Conservation (phyloP, 805 yeast species). For the Candida sanyiensis region DNA sequence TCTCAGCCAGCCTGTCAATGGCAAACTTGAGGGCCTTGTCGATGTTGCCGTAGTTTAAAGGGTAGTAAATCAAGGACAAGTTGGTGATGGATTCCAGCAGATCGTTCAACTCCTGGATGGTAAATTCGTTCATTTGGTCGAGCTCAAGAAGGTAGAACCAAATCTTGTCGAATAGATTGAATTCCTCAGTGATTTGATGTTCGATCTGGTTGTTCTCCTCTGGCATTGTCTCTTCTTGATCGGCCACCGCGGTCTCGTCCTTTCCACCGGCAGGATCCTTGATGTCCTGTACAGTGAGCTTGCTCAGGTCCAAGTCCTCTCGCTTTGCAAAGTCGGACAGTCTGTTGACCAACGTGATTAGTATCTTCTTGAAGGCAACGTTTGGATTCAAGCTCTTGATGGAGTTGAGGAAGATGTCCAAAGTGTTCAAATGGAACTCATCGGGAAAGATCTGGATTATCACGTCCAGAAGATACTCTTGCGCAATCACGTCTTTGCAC, state of each 20-base stretch:
- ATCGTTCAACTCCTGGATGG: slow-evolving; percentile 57
- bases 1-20: slow-evolving; percentile 31
- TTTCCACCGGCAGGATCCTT: not conserved
- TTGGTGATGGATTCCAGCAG: slow-evolving; percentile 62
- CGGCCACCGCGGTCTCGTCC: slow-evolving; percentile 1
- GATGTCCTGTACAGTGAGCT: slow-evolving; percentile 19
- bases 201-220: slow-evolving; percentile 7
- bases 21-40: slow-evolving; percentile 59
- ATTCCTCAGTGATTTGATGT: not conserved
- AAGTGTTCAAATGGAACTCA: slow-evolving; percentile 74
- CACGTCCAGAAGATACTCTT: slow-evolving; percentile 85
- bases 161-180: slow-evolving; percentile 53
- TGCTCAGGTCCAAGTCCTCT: slow-evolving; percentile 26
- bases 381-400: slow-evolving; percentile 62
- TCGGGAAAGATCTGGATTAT: slow-evolving; percentile 93
- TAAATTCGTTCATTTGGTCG: slow-evolving; percentile 51
- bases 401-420: slow-evolving; percentile 60
- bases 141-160: slow-evolving; percentile 59
- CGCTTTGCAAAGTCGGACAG: slow-evolving; percentile 49
- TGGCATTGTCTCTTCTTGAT: slow-evolving; percentile 15
- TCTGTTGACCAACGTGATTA: slow-evolving; percentile 68
- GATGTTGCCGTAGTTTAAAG: slow-evolving; percentile 52
- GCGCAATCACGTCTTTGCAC: slow-evolving; percentile 88
- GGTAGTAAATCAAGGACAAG: slow-evolving; percentile 62
- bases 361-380: slow-evolving; percentile 60